Evolutionary conservation across 1,139 yeast species (phyloP).

Genomic region (Lodderomyces orthopsilosis): DNA sequence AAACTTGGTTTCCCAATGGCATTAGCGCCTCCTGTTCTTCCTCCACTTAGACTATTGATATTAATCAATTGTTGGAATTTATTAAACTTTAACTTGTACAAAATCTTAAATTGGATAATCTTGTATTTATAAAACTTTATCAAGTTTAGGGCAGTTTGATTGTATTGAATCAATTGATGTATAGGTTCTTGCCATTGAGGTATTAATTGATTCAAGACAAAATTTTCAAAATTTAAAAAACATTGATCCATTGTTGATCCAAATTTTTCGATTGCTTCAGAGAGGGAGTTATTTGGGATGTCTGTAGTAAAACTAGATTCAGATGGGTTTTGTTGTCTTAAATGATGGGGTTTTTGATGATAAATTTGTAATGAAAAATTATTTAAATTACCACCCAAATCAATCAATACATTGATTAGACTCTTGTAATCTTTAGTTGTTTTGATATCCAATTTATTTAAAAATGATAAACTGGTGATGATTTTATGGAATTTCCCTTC

Average conservation of each 20-base stretch:
- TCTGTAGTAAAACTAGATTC: neutral
- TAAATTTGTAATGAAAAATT: slow-evolving; percentile 46
- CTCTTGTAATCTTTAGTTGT: slow-evolving; percentile 30
- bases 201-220: slow-evolving; percentile 31
- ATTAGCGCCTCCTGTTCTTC: neutral
- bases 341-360: slow-evolving; percentile 20
- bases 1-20: slow-evolving; percentile 4
- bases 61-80: slow-evolving; percentile 40
- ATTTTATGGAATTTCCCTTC: slow-evolving; percentile 36
- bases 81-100: slow-evolving; percentile 40
- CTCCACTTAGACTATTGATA: slow-evolving; percentile 17
- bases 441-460: slow-evolving; percentile 34
- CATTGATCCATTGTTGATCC: slow-evolving; percentile 46
- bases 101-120: slow-evolving; percentile 40
- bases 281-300: slow-evolving; percentile 22
- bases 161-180: slow-evolving; percentile 41
- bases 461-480: slow-evolving; percentile 30
- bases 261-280: slow-evolving; percentile 40
- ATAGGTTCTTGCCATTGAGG: slow-evolving; percentile 50
- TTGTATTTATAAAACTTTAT: slow-evolving; percentile 47
- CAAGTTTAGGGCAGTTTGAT: slow-evolving; percentile 35
- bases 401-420: slow-evolving; percentile 33
- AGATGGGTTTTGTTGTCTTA: neutral
- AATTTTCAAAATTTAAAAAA: slow-evolving; percentile 42
- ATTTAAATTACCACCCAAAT: slow-evolving; percentile 47